Base-by-base conservation (phyloP, 1,284 basidiomycete species). In the Apiotrichum gracile region DNA sequence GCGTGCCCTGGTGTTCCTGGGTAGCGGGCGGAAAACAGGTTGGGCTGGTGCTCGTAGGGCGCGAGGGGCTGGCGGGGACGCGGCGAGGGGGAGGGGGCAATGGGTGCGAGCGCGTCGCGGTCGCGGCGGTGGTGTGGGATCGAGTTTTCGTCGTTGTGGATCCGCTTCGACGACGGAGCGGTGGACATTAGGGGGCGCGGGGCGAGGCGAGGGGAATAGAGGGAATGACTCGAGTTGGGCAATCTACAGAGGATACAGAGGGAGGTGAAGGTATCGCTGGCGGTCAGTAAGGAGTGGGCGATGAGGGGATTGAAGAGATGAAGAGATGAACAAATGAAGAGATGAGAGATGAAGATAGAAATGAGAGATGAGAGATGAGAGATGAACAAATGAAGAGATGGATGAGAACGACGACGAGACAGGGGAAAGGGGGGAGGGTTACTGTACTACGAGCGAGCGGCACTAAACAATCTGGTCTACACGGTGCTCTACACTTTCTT, bases 121-220 rank as follows among this genome's bases (percentile, higher is more conserved):
- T 47, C 27, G 47, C 41, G 48, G 21, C 35, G 25, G 25, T 42
- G 51, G 21, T 42, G 22, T n/a, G 54, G 58, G 29, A 47, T 49
- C 19, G 40, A 39, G 58, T 60, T 60, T 53, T 60, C 58, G 58
- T 60, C 58, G 55, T 57, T 60, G 43, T 48, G 54, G 21, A 19
- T 49, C 25, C 55, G 46, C 46, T 52, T 54, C 8, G 57, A 47
- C 7, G 53, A 54, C 37, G 50, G 47, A 40, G 53, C 49, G 17
- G 50, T 33, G 34, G 56, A 58, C 51, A 58, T 58, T 27, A 48
- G 35, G 35, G 35, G 29, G 22, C n/a, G 40, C 34, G 21, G 14
- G 40, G 38, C 24, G 35, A 9, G 33, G 35, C 13, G 9, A 25
- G 22, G 13, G 39, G n/a, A 40, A 25, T 14, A 12, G n/a, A 40